phyloP scores from a whole-genome alignment of 2,329 filamentous ascomycete genomes.

The Fusarium tricinctum region DNA sequence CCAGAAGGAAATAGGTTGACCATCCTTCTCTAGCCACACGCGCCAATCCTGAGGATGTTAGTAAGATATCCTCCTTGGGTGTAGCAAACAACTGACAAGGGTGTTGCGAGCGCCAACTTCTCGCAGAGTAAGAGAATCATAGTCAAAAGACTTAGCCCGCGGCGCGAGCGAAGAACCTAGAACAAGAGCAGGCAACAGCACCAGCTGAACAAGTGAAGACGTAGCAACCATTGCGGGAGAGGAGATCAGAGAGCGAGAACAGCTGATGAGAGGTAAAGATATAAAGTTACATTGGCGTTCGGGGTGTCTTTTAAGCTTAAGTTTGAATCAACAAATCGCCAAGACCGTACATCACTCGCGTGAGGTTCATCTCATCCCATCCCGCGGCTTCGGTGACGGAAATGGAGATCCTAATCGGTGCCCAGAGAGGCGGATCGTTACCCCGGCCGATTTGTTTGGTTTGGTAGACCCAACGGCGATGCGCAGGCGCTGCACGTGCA shows the following conservation, averaged over 20 bases:
- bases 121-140: conserved; percentile 49
- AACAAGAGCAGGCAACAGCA: conserved; percentile 38
- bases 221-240: conserved; percentile 34
- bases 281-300: conserved; percentile 20
- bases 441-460: conserved; percentile 11
- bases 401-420: conserved; percentile 20
- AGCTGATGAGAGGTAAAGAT: neutral
- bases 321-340: conserved; percentile 23
- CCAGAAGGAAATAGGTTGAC: conserved; percentile 58
- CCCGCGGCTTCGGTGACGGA: conserved; percentile 41
- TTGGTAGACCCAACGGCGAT: conserved; percentile 38
- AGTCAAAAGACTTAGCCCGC: conserved; percentile 45
- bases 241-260: neutral
- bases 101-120: conserved; percentile 58
- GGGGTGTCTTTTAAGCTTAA: conserved; percentile 40
- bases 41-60: conserved; percentile 55
- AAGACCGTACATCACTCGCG: conserved; percentile 26
- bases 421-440: conserved; percentile 16
- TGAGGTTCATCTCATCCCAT: conserved; percentile 18
- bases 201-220: conserved; percentile 37
- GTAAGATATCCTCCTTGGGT: fast-evolving
- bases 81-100: conserved; percentile 43
- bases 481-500: conserved; percentile 38
- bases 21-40: conserved; percentile 57
- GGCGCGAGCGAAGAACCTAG: conserved; percentile 30